These are phyloP conservation scores for Leccinum huronense DNA, from an alignment of 1,284 basidiomycete species.

Conservation along the genomic window DNA sequence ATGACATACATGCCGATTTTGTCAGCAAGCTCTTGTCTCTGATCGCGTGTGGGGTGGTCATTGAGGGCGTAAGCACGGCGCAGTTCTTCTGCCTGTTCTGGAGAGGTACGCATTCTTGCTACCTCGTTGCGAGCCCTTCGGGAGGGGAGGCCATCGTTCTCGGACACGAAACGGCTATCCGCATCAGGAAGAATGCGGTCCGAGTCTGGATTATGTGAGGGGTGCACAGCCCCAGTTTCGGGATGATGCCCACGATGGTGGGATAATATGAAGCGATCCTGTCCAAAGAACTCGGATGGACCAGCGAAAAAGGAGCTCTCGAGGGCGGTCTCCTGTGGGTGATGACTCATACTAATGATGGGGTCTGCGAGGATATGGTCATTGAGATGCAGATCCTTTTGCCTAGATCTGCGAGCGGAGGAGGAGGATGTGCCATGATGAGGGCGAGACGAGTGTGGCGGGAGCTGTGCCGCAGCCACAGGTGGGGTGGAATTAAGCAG, in stretches of 20 bases:
- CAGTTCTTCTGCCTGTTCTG: conserved; percentile 64
- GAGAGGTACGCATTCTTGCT: conserved; percentile 55
- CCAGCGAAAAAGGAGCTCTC: conserved; percentile 36
- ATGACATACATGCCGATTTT: conserved; percentile 68
- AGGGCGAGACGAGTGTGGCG: conserved; percentile 30
- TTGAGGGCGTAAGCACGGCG: conserved; percentile 59
- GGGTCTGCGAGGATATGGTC: conserved; percentile 30
- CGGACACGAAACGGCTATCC: conserved; percentile 38
- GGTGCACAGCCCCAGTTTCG: conserved; percentile 28
- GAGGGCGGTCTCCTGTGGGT: conserved; percentile 22
- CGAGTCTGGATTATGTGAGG: conserved; percentile 33
- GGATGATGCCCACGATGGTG: conserved; percentile 36
- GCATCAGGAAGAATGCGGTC: conserved; percentile 32
- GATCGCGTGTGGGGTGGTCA: conserved; percentile 64
- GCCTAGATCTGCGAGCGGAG: conserved; percentile 36
- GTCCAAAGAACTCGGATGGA: conserved; percentile 31
- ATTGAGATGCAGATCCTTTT: conserved; percentile 36
- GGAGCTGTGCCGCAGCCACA: conserved; percentile 33
- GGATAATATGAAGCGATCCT: conserved; percentile 36
- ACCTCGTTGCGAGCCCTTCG: conserved; percentile 33
- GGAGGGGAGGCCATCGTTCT: conserved; percentile 35
- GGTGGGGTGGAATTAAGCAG: conserved; percentile 41
- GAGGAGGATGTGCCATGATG: conserved; percentile 33
- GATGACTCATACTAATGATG: conserved; percentile 6
- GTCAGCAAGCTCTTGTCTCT: conserved; percentile 59